Evolutionary conservation across 2,329 filamentous ascomycete species (phyloP), one percentile per base, ranked within the genome.

Genomic region (Trichoderma harzianum): DNA sequence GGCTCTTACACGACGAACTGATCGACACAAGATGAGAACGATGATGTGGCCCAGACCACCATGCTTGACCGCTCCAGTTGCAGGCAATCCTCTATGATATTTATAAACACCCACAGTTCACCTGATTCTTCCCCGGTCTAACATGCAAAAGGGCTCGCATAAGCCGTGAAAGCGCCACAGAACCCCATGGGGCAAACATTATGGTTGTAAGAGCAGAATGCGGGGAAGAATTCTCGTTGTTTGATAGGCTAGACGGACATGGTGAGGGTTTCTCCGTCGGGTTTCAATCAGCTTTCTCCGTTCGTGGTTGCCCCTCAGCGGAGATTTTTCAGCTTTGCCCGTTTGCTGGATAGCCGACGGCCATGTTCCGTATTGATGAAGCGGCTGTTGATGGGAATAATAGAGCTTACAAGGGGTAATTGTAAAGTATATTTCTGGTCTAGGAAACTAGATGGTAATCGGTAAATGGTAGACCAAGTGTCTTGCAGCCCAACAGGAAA

Each of bases 171-270:
- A 28, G 28, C 30, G 43, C 63, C 53, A 58, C 69, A 11, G 14
- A 60, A 60, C 69, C 69, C 69, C 63, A 58, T 61, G 69, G 39
- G 55, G 63, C 24, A 39, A 34, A 36, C 26, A 34, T 34, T 7
- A 36, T 18, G 26, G 57, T 43, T 47, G 36, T 21, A 47, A n/a
- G n/a, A 26, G 36, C 32, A 65, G 39, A 66, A 47, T 66, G 62
- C 55, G 62, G 62, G 69, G 69, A 36, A 61, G 30, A 16, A 21
- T 24, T 71, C 30, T 24, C 28, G 63, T 60, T 18, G 39, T 58
- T n/a, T 71, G 63, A 71, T 71, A 71, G 69, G 69, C 26, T 30
- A 53, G 26, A 10, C 62, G 53, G 63, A 61, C 28, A 61, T 67
- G 39, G 32, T 12, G 53, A 21, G 3, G 3, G 24, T 62, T 71